Evolutionary conservation across 1,284 basidiomycete genomes (phyloP), one percentile per base, ranked within the genome.

Genomic region (Rhizopogon hawkerae): DNA sequence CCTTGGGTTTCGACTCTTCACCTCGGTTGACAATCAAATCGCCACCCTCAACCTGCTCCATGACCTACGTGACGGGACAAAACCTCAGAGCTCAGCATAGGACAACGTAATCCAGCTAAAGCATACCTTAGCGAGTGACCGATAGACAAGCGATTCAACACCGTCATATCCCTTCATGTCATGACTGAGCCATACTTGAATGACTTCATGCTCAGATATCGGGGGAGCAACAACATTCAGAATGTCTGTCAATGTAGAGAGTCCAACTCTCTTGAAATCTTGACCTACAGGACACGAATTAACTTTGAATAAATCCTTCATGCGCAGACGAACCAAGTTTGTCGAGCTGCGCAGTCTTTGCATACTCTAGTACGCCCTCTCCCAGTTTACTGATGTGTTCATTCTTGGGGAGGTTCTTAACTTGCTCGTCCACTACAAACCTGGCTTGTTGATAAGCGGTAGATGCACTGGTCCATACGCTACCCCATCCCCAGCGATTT

Each of bases 111-210:
- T 26, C 13, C 11, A 21, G 29, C 8, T 31, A n/a, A 44, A 33
- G 35, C 23, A 65, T 60, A 91, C 90, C 62, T 83, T 77, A 24
- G 87, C 71, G 34, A 94, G 71, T 1, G 90, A 83, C 36, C 85
- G 81, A 69, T 97, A 98, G 9, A 94, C 90, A n/a, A 99, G 78
- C n/a, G 84, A 79, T 66, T 97, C 93, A 41, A 98, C 81, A 11
- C 95, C 96, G 48, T 94, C 92, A 63, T 96, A 97, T 10, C 96
- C 95, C 52, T 81, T 74, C 93, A 99, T 95, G 58, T 95, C 93
- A 70, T 98, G 94, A 57, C 87, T 88, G 35, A 98, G 74, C 82
- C 90, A 93, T 5, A 99, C 85, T 64, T 96, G 85, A 52, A 98
- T 90, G 16, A 98, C 92, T 69, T 99, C 96, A 65, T 98, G 95